phyloP scores from a whole-genome alignment of 225 moss, liverwort and hornwort species.

The Polytrichum commune region DNA sequence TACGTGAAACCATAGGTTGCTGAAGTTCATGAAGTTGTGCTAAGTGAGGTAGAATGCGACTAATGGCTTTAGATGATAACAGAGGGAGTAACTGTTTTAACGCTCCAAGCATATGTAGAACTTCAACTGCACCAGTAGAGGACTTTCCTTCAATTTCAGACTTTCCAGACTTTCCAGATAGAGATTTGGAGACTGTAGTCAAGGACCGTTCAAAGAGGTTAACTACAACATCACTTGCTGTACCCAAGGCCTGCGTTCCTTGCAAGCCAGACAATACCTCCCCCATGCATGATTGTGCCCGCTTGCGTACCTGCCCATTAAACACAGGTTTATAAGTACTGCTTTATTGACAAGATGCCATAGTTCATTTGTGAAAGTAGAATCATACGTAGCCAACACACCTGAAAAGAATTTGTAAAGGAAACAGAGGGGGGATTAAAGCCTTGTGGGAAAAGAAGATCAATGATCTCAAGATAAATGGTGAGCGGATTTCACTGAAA shows the following conservation, averaged over 20 bases:
- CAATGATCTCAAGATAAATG: too few species aligned
- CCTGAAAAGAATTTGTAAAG: too few species aligned
- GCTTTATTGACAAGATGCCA: too few species aligned
- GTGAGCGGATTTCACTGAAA: too few species aligned
- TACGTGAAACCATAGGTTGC: slow-evolving; percentile 80
- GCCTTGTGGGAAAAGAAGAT: too few species aligned
- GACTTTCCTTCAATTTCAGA: slow-evolving; percentile 22
- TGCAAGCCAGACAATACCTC: slow-evolving; percentile 69
- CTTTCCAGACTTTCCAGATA: slow-evolving; percentile 39
- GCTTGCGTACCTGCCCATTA: slow-evolving; percentile 66
- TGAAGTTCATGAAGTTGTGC: slow-evolving; percentile 74
- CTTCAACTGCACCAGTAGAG: slow-evolving; percentile 70
- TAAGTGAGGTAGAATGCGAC: slow-evolving; percentile 68
- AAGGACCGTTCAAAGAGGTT: slow-evolving; percentile 72
- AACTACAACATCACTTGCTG: slow-evolving; percentile 80
- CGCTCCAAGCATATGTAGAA: slow-evolving; percentile 89
- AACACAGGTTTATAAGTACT: too few species aligned
- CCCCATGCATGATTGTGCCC: slow-evolving; percentile 72
- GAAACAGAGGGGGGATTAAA: too few species aligned
- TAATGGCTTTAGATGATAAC: slow-evolving; percentile 72
- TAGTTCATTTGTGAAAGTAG: too few species aligned
- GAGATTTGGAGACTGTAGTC: slow-evolving; percentile 51
- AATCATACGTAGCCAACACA: too few species aligned
- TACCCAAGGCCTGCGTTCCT: slow-evolving; percentile 53
- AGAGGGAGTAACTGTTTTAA: slow-evolving; percentile 72